phyloP scores from a whole-genome alignment of 2,329 filamentous ascomycete genomes.

The Microsporum audouinii region DNA sequence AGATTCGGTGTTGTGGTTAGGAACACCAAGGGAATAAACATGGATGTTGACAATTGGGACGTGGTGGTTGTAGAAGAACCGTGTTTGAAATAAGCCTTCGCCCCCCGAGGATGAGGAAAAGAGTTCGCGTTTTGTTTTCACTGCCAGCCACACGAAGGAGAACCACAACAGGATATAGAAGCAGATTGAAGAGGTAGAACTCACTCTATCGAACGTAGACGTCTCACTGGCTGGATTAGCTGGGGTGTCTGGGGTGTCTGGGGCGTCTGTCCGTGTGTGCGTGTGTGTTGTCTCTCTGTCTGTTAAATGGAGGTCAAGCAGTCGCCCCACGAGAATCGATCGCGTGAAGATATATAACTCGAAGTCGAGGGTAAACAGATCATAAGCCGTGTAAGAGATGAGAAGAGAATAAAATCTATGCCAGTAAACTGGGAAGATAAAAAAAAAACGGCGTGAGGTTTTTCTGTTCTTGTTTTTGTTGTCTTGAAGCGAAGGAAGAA shows the following conservation, averaged over 20 bases:
- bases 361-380: not conserved
- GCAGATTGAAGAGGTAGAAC: not conserved
- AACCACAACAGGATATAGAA: not conserved
- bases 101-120: not conserved
- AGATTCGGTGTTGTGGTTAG: not conserved
- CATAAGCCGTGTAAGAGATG: not conserved
- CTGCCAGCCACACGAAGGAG: not conserved
- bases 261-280: not conserved
- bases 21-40: not conserved
- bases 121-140: not conserved
- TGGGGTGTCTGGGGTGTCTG: not conserved
- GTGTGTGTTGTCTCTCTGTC: not conserved
- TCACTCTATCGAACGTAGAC: not conserved
- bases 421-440: slow-evolving; percentile 1
- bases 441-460: not conserved
- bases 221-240: not conserved
- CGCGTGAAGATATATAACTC: slow-evolving; percentile 5
- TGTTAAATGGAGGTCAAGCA: not conserved
- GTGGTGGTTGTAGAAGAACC: not conserved
- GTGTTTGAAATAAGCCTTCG: not conserved
- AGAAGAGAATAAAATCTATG: slow-evolving; percentile 5
- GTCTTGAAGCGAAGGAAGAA: not conserved
- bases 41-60: not conserved
- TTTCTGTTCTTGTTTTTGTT: not conserved
- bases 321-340: slow-evolving; percentile 6